These are phyloP conservation scores for Sodiomyces alkalinus DNA, from an alignment of 2,329 filamentous ascomycete genomes.

Conservation along the genomic window DNA sequence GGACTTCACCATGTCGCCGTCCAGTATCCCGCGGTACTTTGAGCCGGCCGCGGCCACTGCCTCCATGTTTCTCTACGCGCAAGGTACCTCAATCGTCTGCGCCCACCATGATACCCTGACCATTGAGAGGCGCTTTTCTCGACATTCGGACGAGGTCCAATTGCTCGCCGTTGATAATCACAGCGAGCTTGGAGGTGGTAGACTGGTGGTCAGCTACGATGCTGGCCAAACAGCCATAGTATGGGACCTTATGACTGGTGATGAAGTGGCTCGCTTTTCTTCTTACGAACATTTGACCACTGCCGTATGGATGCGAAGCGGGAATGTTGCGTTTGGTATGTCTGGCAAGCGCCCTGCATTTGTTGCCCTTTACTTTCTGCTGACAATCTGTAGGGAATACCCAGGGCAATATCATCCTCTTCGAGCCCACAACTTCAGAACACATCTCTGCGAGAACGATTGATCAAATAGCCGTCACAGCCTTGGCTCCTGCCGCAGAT, in stretches of 20 bases:
- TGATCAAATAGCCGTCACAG: constrained; percentile 83
- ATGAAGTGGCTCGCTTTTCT: constrained; percentile 80
- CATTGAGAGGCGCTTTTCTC: constrained; percentile 72
- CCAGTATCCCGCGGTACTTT: constrained; percentile 42
- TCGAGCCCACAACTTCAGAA: constrained; percentile 85
- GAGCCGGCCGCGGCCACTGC: constrained; percentile 84
- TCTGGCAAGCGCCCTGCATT: constrained; percentile 6
- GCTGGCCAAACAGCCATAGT: constrained; percentile 82
- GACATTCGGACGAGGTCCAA: constrained; percentile 69
- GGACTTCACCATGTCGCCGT: constrained; percentile 38
- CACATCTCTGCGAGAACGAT: constrained; percentile 85
- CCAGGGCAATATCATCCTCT: constrained; percentile 85
- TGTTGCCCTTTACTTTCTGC: constrained; percentile 4
- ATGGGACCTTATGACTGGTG: constrained; percentile 88
- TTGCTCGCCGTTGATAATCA: constrained; percentile 82
- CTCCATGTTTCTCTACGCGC: constrained; percentile 76
- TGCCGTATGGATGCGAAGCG: constrained; percentile 92
- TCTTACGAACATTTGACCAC: constrained; percentile 78
- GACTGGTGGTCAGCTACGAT: constrained; percentile 88
- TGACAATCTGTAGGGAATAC: constrained; percentile 52
- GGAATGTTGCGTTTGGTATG: constrained; percentile 91
- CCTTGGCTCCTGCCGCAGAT: constrained; percentile 75
- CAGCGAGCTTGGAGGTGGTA: constrained; percentile 71
- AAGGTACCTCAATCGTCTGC: constrained; percentile 70
- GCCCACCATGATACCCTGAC: constrained; percentile 86